Base-by-base conservation (phyloP, 768 basidiomycete species). In the Pilatotrama ljubarskyi region DNA sequence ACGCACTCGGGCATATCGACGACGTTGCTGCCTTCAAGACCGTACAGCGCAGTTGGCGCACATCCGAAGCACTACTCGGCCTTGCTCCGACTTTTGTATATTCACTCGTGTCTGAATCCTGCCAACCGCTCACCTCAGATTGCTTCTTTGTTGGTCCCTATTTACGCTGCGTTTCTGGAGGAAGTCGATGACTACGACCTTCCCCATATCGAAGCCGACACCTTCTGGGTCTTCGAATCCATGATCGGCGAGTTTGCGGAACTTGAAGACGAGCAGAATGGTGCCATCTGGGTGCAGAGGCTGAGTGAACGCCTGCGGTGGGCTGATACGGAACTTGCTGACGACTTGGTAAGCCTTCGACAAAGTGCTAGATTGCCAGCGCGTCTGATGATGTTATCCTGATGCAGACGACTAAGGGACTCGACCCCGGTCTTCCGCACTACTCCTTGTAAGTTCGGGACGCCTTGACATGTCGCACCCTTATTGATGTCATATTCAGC, bases 171-270 rank as follows among this genome's bases (percentile, higher is more conserved):
- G 0, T 74, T 91, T 49, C 72, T 76, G 17, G 81, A 83, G 67
- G 90, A 91, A 66, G 76, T 84, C 1, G 81, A 88, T 17, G 72
- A 79, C 0, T 80, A 83, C 54, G 86, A 89, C 42, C 69, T 82
- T 10, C 78, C 81, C 0, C 88, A 91, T 69, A 80, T 80, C 5
- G 91, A 93, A 70, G 90, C 91, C 1, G 91, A 93, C 66, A 81
- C 86, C 0, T 93, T 93, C 70, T 93, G 90, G 91, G 66, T 91
- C 5, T 88, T 92, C 55, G 89, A 91, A 70, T 81, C 84, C 0
- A 77, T 92, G 65, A 75, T 91, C 0, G 84, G 85, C 25, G 90
- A 92, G 66, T 82, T 92, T 49, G 77, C 82, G 1, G 90, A 90
- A 51, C 69, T 93, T n/a, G 86, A 87, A 59, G 87, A 87, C 51